phyloP scores from a whole-genome alignment of 1,284 basidiomycete genomes.

The Meira nashicola region DNA sequence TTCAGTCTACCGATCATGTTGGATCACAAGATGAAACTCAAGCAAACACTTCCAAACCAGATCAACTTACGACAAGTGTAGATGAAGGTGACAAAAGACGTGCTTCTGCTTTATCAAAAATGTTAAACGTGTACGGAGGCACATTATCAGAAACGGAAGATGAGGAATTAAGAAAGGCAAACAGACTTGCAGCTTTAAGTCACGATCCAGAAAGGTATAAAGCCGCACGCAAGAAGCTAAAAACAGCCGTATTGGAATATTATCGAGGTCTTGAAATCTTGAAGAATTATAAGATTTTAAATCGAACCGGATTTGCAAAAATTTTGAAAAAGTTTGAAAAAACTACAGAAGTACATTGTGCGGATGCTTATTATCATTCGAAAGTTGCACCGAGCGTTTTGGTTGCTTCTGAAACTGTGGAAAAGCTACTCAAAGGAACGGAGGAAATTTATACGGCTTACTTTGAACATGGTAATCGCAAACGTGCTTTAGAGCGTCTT shows the following conservation, averaged over 20 bases:
- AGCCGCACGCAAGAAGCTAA: slow-evolving; percentile 73
- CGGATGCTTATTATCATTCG: slow-evolving; percentile 71
- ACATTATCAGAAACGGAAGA: slow-evolving; percentile 30
- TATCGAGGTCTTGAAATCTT: slow-evolving; percentile 72
- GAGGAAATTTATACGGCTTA: slow-evolving; percentile 45
- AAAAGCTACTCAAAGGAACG: slow-evolving; percentile 65
- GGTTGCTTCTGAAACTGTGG: slow-evolving; percentile 61
- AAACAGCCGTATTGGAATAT: slow-evolving; percentile 76
- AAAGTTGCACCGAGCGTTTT: slow-evolving; percentile 60
- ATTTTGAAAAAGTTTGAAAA: slow-evolving; percentile 87
- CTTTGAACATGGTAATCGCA: slow-evolving; percentile 71
- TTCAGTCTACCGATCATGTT: not conserved
- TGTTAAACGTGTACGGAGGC: slow-evolving; percentile 16
- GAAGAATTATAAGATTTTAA: slow-evolving; percentile 68
- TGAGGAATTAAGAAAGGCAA: slow-evolving; percentile 24
- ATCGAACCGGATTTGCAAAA: slow-evolving; percentile 84
- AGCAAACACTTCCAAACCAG: slow-evolving; percentile 6
- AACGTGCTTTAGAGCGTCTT: slow-evolving; percentile 68
- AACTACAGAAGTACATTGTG: slow-evolving; percentile 63
- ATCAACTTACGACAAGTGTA: not conserved
- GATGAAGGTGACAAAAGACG: slow-evolving; percentile 43
- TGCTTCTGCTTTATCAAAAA: slow-evolving; percentile 26
- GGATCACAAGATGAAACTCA: slow-evolving; percentile 14
- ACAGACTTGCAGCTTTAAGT: slow-evolving; percentile 44
- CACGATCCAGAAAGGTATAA: slow-evolving; percentile 74